Conservation (phyloP, 495 filamentous ascomycete species). For the Penicillium fimorum region DNA sequence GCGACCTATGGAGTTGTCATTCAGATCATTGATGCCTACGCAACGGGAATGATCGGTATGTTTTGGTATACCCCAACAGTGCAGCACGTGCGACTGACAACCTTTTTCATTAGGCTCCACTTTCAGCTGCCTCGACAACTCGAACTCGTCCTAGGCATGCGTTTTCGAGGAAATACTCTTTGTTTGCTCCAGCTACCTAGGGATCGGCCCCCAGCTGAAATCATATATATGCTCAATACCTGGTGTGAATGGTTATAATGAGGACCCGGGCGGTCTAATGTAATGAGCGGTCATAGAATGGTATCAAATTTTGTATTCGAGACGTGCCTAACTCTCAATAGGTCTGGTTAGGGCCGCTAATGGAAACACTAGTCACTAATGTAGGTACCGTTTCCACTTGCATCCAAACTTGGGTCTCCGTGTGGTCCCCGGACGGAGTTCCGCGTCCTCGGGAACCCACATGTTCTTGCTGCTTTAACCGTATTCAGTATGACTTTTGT, state of each 20-base stretch:
- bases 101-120: constrained; percentile 5
- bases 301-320: not conserved
- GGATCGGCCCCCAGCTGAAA: not conserved
- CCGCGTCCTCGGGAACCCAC: not conserved
- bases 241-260: constrained; percentile 1
- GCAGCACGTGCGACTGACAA: not conserved
- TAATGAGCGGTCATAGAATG: constrained; percentile 1
- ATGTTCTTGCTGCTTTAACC: not conserved
- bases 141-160: constrained; percentile 7
- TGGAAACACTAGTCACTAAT: not conserved
- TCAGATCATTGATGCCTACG: constrained; percentile 19
- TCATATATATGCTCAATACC: not conserved
- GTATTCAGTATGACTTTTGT: not conserved
- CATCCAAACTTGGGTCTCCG: not conserved
- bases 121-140: constrained; percentile 17
- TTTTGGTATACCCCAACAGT: not conserved
- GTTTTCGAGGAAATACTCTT: not conserved
- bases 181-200: not conserved
- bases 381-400: not conserved
- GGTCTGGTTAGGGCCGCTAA: not conserved
- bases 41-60: constrained; percentile 21
- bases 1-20: constrained; percentile 22
- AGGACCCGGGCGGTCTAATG: not conserved
- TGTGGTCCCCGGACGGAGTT: not conserved
- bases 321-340: not conserved